These are phyloP conservation scores for Yarrowia hollandica DNA, from an alignment of 805 yeast genomes.

Conservation along the genomic window DNA sequence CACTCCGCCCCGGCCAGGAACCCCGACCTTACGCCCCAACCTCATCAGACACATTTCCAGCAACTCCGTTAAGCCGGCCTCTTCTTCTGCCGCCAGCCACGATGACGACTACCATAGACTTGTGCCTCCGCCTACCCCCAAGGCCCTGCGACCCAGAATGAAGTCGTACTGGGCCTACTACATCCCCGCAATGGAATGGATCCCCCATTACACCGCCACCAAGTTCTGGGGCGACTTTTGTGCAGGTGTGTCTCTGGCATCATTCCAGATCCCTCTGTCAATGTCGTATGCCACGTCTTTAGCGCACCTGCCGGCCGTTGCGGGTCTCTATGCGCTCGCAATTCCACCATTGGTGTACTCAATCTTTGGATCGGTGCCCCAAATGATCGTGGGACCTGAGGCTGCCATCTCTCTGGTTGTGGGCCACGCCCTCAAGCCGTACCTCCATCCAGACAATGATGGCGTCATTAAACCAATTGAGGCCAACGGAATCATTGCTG, in stretches of 20 bases:
- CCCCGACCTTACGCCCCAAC: slow-evolving; percentile 15
- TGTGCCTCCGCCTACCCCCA: slow-evolving; percentile 19
- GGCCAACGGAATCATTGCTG: slow-evolving; percentile 66
- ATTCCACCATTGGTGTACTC: slow-evolving; percentile 78
- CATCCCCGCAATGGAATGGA: slow-evolving; percentile 58
- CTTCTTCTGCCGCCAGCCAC: background rate
- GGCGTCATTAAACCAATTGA: slow-evolving; percentile 49
- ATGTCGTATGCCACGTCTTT: slow-evolving; percentile 78
- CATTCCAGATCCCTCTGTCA: slow-evolving; percentile 90
- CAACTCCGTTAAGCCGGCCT: slow-evolving; percentile 1
- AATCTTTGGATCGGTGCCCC: slow-evolving; percentile 80
- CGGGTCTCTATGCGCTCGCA: slow-evolving; percentile 75
- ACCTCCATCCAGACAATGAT: slow-evolving; percentile 42
- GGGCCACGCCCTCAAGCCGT: slow-evolving; percentile 73
- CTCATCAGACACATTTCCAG: slow-evolving; percentile 22
- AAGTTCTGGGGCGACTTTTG: slow-evolving; percentile 60
- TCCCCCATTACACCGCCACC: slow-evolving; percentile 45
- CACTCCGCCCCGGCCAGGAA: slow-evolving; percentile 19
- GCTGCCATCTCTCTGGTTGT: slow-evolving; percentile 81
- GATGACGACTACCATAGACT: background rate
- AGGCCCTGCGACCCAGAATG: slow-evolving; percentile 29
- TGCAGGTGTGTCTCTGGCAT: slow-evolving; percentile 85
- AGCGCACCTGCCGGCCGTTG: slow-evolving; percentile 78
- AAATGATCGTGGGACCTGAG: slow-evolving; percentile 89
- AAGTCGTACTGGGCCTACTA: slow-evolving; percentile 50